A percentile compares a stretch with the other conserved stretches of the same genome.
These are phyloP conservation scores for Malus hybrid DNA, from an alignment of 331 rosid genomes.

Conservation along the genomic window DNA sequence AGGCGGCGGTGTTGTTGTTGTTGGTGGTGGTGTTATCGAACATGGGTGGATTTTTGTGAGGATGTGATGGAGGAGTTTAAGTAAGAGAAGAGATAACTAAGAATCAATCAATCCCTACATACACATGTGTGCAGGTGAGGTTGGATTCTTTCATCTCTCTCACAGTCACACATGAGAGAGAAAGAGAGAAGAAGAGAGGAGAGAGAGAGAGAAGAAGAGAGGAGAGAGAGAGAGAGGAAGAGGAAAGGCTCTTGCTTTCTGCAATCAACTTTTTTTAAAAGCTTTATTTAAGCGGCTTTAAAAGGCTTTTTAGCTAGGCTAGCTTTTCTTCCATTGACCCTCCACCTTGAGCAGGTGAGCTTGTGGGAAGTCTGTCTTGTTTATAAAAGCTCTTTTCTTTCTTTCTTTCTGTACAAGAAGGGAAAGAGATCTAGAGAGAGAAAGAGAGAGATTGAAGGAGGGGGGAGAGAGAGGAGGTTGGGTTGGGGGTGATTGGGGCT, in stretches of 20 bases:
- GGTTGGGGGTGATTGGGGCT: background rate
- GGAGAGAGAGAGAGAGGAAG: background rate
- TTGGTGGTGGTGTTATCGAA: conserved; percentile 24
- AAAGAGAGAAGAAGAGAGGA: background rate
- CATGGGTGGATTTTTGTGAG: conserved; percentile 46
- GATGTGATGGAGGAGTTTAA: conserved; percentile 9
- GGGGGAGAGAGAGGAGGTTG: background rate
- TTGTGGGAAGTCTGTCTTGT: conserved; percentile 40
- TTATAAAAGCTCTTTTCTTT: conserved; percentile 26
- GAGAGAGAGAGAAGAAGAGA: too few species aligned
- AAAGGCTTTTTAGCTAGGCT: conserved; percentile 28
- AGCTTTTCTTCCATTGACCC: conserved; percentile 58
- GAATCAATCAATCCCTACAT: conserved; percentile 16
- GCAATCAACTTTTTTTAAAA: conserved; percentile 57
- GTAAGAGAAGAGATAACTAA: background rate
- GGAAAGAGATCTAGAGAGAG: background rate
- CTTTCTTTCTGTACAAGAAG: background rate
- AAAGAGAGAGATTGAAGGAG: background rate
- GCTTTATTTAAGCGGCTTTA: conserved; percentile 30
- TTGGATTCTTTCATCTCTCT: conserved; percentile 5
- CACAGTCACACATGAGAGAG: conserved; percentile 7
- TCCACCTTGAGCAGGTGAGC: conserved; percentile 59
- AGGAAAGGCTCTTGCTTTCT: conserved; percentile 55
- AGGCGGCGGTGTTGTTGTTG: conserved; percentile 10
- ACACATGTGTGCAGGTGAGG: conserved; percentile 28